These are phyloP conservation scores for Henckelia pumila DNA, from an alignment of 257 asterid species.

Conservation along the genomic window DNA sequence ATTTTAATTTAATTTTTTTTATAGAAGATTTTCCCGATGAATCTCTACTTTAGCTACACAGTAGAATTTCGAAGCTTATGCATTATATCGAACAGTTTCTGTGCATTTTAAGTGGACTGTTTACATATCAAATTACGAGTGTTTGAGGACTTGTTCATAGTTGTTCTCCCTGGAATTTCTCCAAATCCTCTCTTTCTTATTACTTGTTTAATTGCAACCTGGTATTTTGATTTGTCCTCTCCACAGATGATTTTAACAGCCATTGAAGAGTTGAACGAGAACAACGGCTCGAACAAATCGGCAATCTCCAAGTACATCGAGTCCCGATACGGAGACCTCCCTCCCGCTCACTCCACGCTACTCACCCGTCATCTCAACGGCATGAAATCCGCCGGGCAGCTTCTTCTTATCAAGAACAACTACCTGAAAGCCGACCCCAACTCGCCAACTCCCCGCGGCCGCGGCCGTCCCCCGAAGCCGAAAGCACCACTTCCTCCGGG, in stretches of 20 bases:
- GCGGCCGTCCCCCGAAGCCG: conserved; percentile 90
- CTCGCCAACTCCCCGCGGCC: conserved; percentile 81
- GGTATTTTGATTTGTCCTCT: too few relatives aligned
- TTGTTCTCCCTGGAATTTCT: too few relatives aligned
- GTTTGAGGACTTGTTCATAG: too few relatives aligned
- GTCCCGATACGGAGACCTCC: conserved; percentile 48
- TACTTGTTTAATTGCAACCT: too few relatives aligned
- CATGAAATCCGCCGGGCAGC: conserved; percentile 67
- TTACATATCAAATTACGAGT: too few relatives aligned
- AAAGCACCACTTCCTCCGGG: conserved; percentile 42
- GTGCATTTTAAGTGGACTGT: too few relatives aligned
- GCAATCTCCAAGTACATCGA: conserved; percentile 65
- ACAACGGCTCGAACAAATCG: conserved; percentile 58
- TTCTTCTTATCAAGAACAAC: conserved; percentile 51
- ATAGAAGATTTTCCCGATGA: too few relatives aligned
- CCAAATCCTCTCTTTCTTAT: too few relatives aligned
- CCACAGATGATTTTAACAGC: conserved; percentile 65
- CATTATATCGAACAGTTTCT: too few relatives aligned
- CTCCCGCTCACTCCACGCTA: conserved; percentile 54
- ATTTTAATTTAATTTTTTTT: too few relatives aligned
- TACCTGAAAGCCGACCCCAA: conserved; percentile 61
- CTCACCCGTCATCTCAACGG: conserved; percentile 64
- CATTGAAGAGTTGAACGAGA: conserved; percentile 53
- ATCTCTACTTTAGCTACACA: too few relatives aligned
- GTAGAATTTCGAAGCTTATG: too few relatives aligned